Evolutionary conservation across 345 rosid genomes (phyloP).

Genomic region (Trapa incisa): DNA sequence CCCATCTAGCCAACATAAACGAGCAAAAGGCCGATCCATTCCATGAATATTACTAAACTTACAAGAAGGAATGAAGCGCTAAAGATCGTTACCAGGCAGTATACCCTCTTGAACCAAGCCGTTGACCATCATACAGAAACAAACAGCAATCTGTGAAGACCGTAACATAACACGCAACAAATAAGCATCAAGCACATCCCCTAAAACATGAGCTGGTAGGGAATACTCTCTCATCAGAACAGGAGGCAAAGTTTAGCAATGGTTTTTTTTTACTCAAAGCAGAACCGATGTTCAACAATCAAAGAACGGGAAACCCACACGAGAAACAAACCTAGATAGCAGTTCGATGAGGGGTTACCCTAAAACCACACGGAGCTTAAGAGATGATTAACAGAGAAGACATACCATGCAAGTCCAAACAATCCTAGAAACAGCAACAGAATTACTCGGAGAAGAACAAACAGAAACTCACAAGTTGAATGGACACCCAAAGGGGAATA

Average conservation of each 20-base stretch:
- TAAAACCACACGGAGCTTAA: not conserved
- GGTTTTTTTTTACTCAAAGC: not conserved
- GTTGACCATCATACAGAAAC: not conserved
- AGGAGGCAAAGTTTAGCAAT: not conserved
- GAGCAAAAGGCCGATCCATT: not conserved
- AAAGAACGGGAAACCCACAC: not conserved
- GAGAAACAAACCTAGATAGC: conserved; percentile 1
- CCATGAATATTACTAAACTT: not conserved
- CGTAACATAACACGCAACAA: not conserved
- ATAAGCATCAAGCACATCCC: not conserved
- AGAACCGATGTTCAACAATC: not conserved
- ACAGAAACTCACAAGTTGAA: not conserved
- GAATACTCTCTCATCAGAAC: not conserved
- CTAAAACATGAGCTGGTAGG: not conserved
- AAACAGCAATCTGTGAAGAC: not conserved
- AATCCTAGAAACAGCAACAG: not conserved
- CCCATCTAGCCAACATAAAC: not conserved
- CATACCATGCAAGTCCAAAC: not conserved
- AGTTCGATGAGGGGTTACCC: not conserved
- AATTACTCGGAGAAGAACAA: not conserved
- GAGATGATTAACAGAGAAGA: not conserved
- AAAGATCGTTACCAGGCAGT: not conserved
- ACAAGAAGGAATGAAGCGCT: not conserved
- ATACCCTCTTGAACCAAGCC: not conserved
- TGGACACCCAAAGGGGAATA: not conserved